Base-by-base conservation (phyloP, 1,139 yeast species). In the Lizanozyma gosingica region DNA sequence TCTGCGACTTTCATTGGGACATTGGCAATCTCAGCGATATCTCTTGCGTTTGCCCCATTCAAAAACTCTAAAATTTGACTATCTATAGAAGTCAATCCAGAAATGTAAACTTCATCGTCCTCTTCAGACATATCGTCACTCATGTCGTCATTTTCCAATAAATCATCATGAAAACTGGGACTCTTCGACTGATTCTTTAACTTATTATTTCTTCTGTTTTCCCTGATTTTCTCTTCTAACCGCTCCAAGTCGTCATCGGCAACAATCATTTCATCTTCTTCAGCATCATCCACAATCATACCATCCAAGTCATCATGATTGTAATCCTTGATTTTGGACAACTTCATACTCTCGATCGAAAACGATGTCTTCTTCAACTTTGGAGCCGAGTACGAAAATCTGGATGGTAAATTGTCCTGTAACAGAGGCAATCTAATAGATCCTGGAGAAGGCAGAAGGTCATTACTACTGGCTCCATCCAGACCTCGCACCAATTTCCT, bases 21-120 rank as follows among this genome's bases (percentile, higher is more conserved):
- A 15, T 79, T 79, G 14, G 94, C 78, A 34, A 88, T 76, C 60
- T 92, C 98, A 14, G 82, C 75, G 39, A 92, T 67, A 55, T 90
- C 96, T 43, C 80, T 78, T 2, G 68, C 67, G 11, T 85, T 74
- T 0, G 95, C 92, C 22, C 77, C 76, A 57, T 92, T 92, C 50
- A 92, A 67, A 52, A 92, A 88, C 39, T 80, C 77, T 41, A 90
- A 64, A 27, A 88, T 78, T 43, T 86, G 79, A 14, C 67, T 65
- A 51, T 84, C 94, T 45, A 69, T 69, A 3, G 67, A 53, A 0
- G 76, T 69, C 43, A 84, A 71, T 27, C 77, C 77, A 4, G 51
- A 52, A 45, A 47, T 56, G 42, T 42, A 62, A 43, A 54, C 65
- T 40, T 60, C 73, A 37, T 63, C 73, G 44, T 60, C 71, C 38